Base-by-base conservation (phyloP, 257 asterid species). In the Ophiorrhiza pumila region DNA sequence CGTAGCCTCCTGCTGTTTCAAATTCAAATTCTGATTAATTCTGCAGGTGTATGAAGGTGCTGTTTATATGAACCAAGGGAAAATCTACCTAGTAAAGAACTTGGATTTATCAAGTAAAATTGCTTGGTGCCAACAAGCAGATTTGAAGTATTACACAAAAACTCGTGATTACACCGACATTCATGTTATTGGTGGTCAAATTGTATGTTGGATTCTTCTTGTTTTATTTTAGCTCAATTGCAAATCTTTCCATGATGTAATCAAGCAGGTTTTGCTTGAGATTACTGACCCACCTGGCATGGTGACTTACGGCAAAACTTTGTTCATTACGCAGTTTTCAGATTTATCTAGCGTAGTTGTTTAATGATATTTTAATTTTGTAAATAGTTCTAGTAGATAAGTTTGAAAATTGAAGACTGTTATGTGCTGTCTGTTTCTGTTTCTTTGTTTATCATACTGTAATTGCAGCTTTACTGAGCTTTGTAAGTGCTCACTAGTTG, bases 31-130 rank as follows among this genome's bases (percentile, higher is more conserved):
- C 69, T 41, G 27, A 49, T 66, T 52, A 69, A 66, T 81, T 60
- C 35, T 82, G 72, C 90, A 93, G 98, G 96, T 91, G 57, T 91
- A 89, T 83, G 98, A 94, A 71, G 98, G 97, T 81, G 98, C 98
- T 25, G 92, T 89, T 55, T 94, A 94, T 78, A 80, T 94, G 97
- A 91, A 94, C 80, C 98, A 94, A 81, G 98, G 97, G 79, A 90
- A 88, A 75, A 87, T 86, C 15, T 91, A 86, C 84, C 95, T 94
- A 63, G 96, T 94, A 74, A 88, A 88, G 75, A 85, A 85, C 72
- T 79, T 94, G 81, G 97, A 94, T 84, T 83, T 91, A 75, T 81
- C 89, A 39, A 79, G 85, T 80, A 94, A 88, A 90, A 80, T 87
- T 83, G 98, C 96, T 83, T 88, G 90, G 95, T 94, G 98, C 89